Percentiles rank a stretch among this genome's conserved stretches.
Conservation (phyloP, 768 basidiomycete species). For the Butyriboletus loyo region DNA sequence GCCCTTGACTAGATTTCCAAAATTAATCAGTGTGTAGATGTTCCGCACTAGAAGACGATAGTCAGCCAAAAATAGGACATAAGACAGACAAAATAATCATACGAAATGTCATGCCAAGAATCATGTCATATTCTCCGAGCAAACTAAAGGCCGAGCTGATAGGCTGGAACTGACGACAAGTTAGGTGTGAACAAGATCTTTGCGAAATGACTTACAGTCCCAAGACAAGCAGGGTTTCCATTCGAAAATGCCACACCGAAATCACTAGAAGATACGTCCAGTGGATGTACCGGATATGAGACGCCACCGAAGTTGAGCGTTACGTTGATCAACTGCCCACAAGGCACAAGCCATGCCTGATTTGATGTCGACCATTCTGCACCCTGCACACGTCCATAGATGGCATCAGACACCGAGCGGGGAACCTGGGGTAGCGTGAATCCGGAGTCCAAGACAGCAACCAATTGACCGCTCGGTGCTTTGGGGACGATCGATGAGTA, state of each 20-base stretch:
- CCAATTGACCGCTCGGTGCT: slow-evolving; percentile 60
- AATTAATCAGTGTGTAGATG: slow-evolving; percentile 67
- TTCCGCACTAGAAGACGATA: slow-evolving; percentile 59
- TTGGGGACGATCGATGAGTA: slow-evolving; percentile 66
- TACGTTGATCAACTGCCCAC: slow-evolving; percentile 67
- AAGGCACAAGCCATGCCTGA: slow-evolving; percentile 71
- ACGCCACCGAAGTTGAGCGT: slow-evolving; percentile 69
- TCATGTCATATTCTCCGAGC: slow-evolving; percentile 77
- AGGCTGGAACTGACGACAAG: slow-evolving; percentile 65
- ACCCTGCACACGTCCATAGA: slow-evolving; percentile 75
- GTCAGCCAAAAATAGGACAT: slow-evolving; percentile 3
- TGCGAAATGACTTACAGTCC: slow-evolving; percentile 49
- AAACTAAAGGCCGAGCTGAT: slow-evolving; percentile 78
- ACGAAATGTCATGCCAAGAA: slow-evolving; percentile 81
- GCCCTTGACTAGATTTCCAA: slow-evolving; percentile 62
- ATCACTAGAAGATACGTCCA: slow-evolving; percentile 63
- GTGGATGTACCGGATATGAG: slow-evolving; percentile 69
- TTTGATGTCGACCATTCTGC: slow-evolving; percentile 57
- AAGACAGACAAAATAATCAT: slow-evolving; percentile 24
- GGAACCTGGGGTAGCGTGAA: slow-evolving; percentile 72
- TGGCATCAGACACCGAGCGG: slow-evolving; percentile 70
- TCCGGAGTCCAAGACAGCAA: slow-evolving; percentile 75
- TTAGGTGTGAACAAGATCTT: slow-evolving; percentile 3
- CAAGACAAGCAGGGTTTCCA: slow-evolving; percentile 61
- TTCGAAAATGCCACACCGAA: slow-evolving; percentile 40